Evolutionary conservation across 768 basidiomycete species (phyloP), one percentile per base, ranked within the genome.

Genomic region (Pisolithus orientalis): DNA sequence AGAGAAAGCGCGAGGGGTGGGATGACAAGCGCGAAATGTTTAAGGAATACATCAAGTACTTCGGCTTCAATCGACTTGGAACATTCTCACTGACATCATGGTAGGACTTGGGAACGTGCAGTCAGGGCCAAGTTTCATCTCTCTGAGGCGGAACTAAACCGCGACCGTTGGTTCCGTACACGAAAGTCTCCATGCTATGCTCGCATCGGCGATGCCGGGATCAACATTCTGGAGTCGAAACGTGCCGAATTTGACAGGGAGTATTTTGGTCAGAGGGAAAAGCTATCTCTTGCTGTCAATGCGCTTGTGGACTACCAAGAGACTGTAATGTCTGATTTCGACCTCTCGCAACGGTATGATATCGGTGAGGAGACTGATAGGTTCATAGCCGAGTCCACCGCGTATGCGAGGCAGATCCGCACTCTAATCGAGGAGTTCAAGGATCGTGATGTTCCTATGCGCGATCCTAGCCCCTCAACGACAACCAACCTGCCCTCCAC

Each of bases 31-130:
- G 47, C 24, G 62, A 64, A 8, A 10, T 52, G 10, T 65, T 68
- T 8, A 70, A 56, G 39, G 66, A 68, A 51, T 66, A 65, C 46
- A 16, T 65, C 47, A 68, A 59, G 66, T 68, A 53, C 7, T 68
- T 50, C 37, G 24, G 9, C 43, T 31, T 39, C 32, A 1, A 38
- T 27, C 21, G 25, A 38, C 32, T 29, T 24, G 7, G 6, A 3
- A 10, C 25, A 6, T 43, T 31, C 25, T 24, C n/a, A 31, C 50
- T 59, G 11, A 27, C 10, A 27, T 37, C 51, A 21, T 39, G 40
- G 21, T 56, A 68, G 66, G 54, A 31, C 54, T 3, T 68, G 58
- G 60, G 66, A 70, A 31, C 68, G 66, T 44, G 62, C 59, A 3
- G 60, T 68, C 52, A 58, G 68, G 46, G 53, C 68, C 44, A 61